Evolutionary conservation across 345 rosid species (phyloP).

Genomic region (Hibiscus mutabilis): DNA sequence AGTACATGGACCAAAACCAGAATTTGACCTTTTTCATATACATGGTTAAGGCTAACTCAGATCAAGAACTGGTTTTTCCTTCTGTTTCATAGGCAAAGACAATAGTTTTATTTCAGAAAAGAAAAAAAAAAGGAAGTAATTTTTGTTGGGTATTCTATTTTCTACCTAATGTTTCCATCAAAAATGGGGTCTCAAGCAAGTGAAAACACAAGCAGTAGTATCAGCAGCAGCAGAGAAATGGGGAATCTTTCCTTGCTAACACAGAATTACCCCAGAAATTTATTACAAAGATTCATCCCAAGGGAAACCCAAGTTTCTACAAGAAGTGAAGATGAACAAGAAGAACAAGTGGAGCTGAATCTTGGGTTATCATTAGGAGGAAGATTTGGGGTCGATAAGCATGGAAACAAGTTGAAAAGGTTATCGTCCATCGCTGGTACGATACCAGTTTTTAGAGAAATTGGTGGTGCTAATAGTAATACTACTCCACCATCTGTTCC

Average conservation of each 20-base stretch:
- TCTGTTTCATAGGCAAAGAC: slow-evolving; percentile 12
- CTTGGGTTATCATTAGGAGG: slow-evolving; percentile 90
- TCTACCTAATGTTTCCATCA: background rate
- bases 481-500: slow-evolving; percentile 23
- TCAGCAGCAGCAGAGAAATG: slow-evolving; percentile 43
- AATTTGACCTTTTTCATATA: slow-evolving; percentile 5
- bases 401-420: slow-evolving; percentile 45
- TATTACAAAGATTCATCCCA: slow-evolving; percentile 58
- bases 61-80: slow-evolving; percentile 14
- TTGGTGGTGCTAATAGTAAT: slow-evolving; percentile 12
- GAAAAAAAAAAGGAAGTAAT: background rate
- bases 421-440: slow-evolving; percentile 71
- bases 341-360: slow-evolving; percentile 61
- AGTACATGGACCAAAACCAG: background rate
- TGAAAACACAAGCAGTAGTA: slow-evolving; percentile 22
- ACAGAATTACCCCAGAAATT: slow-evolving; percentile 70
- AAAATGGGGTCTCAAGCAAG: slow-evolving; percentile 50
- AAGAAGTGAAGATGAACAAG: slow-evolving; percentile 22
- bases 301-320: slow-evolving; percentile 12
- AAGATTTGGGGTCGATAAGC: slow-evolving; percentile 75
- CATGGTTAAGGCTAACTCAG: slow-evolving; percentile 29
- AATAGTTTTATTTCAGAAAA: background rate
- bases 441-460: slow-evolving; percentile 30
- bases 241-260: slow-evolving; percentile 47
- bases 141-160: background rate